Evolutionary conservation across 2,329 filamentous ascomycete species (phyloP).

Genomic region (Stachybotrys chartarum): DNA sequence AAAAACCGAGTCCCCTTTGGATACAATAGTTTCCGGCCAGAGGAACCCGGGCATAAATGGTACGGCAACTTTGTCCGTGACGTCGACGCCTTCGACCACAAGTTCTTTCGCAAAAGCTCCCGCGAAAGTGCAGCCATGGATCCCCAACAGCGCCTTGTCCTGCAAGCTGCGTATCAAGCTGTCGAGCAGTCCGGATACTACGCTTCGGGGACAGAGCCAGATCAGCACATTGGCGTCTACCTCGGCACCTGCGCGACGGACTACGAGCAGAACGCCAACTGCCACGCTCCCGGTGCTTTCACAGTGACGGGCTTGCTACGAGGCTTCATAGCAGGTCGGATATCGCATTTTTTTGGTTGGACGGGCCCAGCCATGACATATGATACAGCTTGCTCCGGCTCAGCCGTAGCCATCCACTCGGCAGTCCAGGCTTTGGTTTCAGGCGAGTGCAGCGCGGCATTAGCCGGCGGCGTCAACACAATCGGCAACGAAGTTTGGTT

Average conservation of each 20-base stretch:
- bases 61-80: conserved; percentile 7
- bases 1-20: not conserved
- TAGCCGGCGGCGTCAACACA: conserved; percentile 27
- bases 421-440: conserved; percentile 16
- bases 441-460: conserved; percentile 19
- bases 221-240: conserved; percentile 24
- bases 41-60: not conserved
- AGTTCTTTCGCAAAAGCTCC: conserved; percentile 27
- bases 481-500: conserved; percentile 15
- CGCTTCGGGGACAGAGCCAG: not conserved
- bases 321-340: conserved; percentile 18
- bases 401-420: conserved; percentile 20
- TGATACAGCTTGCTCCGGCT: conserved; percentile 28
- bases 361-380: conserved; percentile 20
- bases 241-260: conserved; percentile 24
- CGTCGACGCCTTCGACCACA: conserved; percentile 19
- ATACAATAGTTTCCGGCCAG: not conserved
- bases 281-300: conserved; percentile 24
- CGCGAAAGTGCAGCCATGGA: conserved; percentile 25
- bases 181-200: conserved; percentile 13
- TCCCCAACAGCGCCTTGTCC: conserved; percentile 23
- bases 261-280: conserved; percentile 30
- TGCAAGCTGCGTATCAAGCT: conserved; percentile 31
- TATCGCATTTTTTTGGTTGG: conserved; percentile 26
- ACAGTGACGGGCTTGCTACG: conserved; percentile 21